Conservation (phyloP, 2,329 filamentous ascomycete species). For the Cyanodermella asteris region DNA sequence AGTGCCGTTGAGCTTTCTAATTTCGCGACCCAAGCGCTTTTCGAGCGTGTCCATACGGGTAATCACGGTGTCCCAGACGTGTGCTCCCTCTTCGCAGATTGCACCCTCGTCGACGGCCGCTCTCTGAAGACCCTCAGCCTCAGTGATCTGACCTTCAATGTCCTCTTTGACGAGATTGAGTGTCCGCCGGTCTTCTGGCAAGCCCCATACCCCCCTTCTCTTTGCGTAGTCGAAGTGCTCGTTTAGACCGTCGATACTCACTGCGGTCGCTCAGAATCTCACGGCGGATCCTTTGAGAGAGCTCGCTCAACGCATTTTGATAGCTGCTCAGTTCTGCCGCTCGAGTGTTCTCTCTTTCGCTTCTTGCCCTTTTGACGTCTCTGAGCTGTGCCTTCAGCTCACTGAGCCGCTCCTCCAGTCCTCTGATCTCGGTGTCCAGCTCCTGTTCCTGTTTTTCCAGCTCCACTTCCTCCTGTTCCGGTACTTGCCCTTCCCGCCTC, state of each 20-base stretch:
- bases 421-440: constrained; percentile 33
- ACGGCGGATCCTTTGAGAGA: too few species aligned
- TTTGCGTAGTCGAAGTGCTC: neutral
- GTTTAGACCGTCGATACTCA: constrained; percentile 6
- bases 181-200: constrained; percentile 35
- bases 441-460: constrained; percentile 28
- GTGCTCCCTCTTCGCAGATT: constrained; percentile 36
- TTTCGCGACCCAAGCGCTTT: constrained; percentile 7
- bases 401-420: constrained; percentile 32
- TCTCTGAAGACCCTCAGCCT: too few species aligned
- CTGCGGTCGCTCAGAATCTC: constrained; percentile 14
- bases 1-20: too few species aligned
- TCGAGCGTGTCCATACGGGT: constrained; percentile 31
- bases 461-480: constrained; percentile 18
- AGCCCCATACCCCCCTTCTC: constrained; percentile 10
- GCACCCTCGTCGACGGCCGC: too few species aligned
- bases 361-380: constrained; percentile 28
- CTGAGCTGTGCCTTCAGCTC: constrained; percentile 33
- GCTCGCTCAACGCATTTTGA: constrained; percentile 30
- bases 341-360: constrained; percentile 31
- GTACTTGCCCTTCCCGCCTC: constrained; percentile 19
- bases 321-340: constrained; percentile 38
- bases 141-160: too few species aligned
- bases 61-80: constrained; percentile 34
- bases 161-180: constrained; percentile 37